Base-by-base conservation (phyloP, 768 basidiomycete genomes). In the Hysterangium stoloniferum region DNA sequence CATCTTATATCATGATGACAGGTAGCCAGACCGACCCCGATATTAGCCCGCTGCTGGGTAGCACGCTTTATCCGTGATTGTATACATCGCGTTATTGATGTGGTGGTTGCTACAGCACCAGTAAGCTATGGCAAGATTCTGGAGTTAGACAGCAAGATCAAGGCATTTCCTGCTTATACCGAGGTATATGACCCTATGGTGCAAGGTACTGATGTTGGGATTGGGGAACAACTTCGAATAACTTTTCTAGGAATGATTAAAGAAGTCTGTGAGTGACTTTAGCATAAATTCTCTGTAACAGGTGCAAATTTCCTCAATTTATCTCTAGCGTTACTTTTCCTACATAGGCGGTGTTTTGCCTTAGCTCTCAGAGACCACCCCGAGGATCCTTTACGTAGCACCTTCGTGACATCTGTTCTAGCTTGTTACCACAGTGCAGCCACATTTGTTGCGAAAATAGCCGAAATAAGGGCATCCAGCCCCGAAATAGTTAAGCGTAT, bases 291-390 rank as follows among this genome's bases (percentile, higher is more conserved):
- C n/a, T n/a, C n/a, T n/a, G n/a, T n/a, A n/a, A n/a, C n/a, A n/a
- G n/a, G n/a, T n/a, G n/a, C n/a, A n/a, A n/a, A n/a, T n/a, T n/a
- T n/a, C 34, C 15, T 51, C 17, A 48, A 13, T 54, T 42, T 54
- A 54, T 45, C 20, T 2, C 24, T 51, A 86, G 84, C 80, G n/a
- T 68, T 86, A 28, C 65, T 86, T 7, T 84, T 84, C 59, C 75
- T 86, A 44, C 84, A 86, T 61, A 80, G 85, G 13, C 79, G 81
- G 57, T 86, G 83, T 69, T 85, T 87, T 56, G 80, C 84, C 3
- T 80, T 84, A 59, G 85, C 84, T 3, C 72, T 87, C 31, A 71
- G 73, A 20, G 82, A 76, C 45, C 75, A 76, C 52, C 78, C 86
- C 4, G 63, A 65, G 4, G 78, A 86, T 62, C 86, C 86, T 20